These are phyloP conservation scores for Strigomonas oncopelti DNA, from an alignment of 208 protist genomes.

Conservation along the genomic window DNA sequence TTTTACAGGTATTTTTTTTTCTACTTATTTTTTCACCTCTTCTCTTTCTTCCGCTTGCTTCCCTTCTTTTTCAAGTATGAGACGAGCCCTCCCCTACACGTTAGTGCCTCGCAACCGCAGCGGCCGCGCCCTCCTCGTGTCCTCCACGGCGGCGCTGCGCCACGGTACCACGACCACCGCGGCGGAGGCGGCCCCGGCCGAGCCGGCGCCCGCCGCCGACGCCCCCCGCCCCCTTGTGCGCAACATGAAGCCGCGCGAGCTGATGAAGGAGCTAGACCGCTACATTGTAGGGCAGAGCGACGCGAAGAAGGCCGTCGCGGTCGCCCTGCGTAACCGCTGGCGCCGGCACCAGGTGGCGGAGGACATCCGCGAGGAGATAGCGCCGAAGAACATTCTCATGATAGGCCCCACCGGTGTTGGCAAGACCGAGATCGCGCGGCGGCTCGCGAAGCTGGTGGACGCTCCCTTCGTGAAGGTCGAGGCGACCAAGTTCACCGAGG, in stretches of 20 bases:
- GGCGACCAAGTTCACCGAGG: slow-evolving; percentile 98
- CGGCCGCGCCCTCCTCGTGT: neutral
- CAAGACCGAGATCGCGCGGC: slow-evolving; percentile 96
- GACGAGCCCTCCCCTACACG: neutral
- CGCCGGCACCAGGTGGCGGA: slow-evolving; percentile 85
- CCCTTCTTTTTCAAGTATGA: slow-evolving; percentile 4
- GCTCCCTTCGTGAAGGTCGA: slow-evolving; percentile 98
- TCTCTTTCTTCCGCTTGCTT: slow-evolving; percentile 2
- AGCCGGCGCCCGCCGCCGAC: slow-evolving; percentile 21
- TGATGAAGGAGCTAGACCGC: slow-evolving; percentile 94
- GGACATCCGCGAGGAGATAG: slow-evolving; percentile 90
- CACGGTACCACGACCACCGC: slow-evolving; percentile 29
- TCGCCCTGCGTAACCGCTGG: slow-evolving; percentile 95
- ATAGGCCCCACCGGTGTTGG: slow-evolving; percentile 93
- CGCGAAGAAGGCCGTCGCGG: slow-evolving; percentile 96
- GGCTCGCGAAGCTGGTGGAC: slow-evolving; percentile 96
- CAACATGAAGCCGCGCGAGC: slow-evolving; percentile 89
- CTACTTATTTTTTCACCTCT: neutral
- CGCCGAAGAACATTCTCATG: slow-evolving; percentile 95
- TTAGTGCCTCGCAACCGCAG: neutral
- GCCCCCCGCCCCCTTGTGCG: slow-evolving; percentile 59
- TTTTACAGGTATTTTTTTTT: neutral
- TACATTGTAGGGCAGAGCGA: slow-evolving; percentile 97
- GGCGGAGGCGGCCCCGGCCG: slow-evolving; percentile 39
- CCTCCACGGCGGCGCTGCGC: slow-evolving; percentile 4